A percentile compares a stretch with the other conserved stretches of the same genome.
phyloP scores from a whole-genome alignment of 1,284 basidiomycete species.

The Exobasidium cylindrosporum region DNA sequence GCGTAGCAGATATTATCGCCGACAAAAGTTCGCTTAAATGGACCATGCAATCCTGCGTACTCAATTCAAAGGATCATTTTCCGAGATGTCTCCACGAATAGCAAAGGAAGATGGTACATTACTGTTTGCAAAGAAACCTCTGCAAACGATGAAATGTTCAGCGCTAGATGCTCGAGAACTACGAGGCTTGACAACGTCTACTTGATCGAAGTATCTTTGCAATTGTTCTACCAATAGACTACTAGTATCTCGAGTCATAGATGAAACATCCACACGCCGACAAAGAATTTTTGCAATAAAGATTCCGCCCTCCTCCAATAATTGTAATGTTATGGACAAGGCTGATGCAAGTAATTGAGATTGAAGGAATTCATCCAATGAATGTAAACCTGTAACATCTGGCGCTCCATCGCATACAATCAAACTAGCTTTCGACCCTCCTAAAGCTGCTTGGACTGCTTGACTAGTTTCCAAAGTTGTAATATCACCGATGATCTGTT shows the following conservation, averaged over 20 bases:
- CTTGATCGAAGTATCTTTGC: constrained; percentile 57
- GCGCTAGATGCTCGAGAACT: constrained; percentile 44
- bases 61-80: neutral
- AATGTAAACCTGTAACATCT: constrained; percentile 64
- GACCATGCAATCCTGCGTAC: too few species aligned
- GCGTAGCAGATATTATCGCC: too few species aligned
- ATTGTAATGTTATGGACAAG: constrained; percentile 60
- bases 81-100: neutral
- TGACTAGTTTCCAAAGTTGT: constrained; percentile 60
- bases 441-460: constrained; percentile 59
- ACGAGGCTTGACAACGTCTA: constrained; percentile 56
- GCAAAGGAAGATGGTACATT: neutral
- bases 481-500: constrained; percentile 62
- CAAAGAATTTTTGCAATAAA: constrained; percentile 64
- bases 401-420: constrained; percentile 65
- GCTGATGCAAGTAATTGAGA: constrained; percentile 62
- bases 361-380: constrained; percentile 63
- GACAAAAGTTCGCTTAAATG: too few species aligned
- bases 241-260: constrained; percentile 2
- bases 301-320: constrained; percentile 60
- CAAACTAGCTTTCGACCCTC: constrained; percentile 58
- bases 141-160: constrained; percentile 63
- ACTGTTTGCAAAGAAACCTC: constrained; percentile 54
- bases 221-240: constrained; percentile 38
- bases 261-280: constrained; percentile 56